A percentile compares a stretch with the other conserved stretches of the same genome.
phyloP scores from a whole-genome alignment of 495 filamentous ascomycete genomes.

The Neurospora sublineolata region DNA sequence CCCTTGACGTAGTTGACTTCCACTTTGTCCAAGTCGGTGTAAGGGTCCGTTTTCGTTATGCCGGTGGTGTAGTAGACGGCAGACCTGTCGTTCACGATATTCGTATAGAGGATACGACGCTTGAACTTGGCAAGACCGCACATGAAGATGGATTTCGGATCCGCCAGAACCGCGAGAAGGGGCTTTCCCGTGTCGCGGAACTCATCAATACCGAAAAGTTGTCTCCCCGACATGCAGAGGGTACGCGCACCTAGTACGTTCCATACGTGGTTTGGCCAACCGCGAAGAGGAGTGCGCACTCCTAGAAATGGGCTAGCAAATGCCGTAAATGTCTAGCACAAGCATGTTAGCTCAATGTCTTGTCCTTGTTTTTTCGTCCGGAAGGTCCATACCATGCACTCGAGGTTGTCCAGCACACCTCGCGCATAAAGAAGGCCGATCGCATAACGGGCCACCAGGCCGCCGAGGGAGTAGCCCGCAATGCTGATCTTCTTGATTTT shows the following conservation, averaged over 20 bases:
- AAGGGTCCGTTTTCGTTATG: constrained; percentile 67
- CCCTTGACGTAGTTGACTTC: constrained; percentile 60
- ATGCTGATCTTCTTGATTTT: constrained; percentile 72
- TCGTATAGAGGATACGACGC: constrained; percentile 65
- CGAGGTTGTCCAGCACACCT: constrained; percentile 63
- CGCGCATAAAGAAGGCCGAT: constrained; percentile 73
- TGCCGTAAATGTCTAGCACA: constrained; percentile 68
- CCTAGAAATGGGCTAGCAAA: constrained; percentile 89
- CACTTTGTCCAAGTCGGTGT: constrained; percentile 48
- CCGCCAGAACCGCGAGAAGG: constrained; percentile 68
- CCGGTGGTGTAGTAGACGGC: constrained; percentile 72
- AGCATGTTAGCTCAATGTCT: constrained; percentile 9
- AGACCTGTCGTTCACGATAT: constrained; percentile 72
- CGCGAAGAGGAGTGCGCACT: constrained; percentile 61
- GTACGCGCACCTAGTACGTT: constrained; percentile 71
- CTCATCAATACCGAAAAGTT: constrained; percentile 76
- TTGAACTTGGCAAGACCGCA: constrained; percentile 63
- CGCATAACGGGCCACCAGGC: constrained; percentile 77
- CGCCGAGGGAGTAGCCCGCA: constrained; percentile 82
- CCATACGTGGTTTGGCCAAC: constrained; percentile 55
- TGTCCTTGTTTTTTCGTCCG: background rate
- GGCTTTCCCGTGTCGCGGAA: constrained; percentile 75
- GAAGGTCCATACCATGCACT: constrained; percentile 52
- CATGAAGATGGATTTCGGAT: constrained; percentile 78
- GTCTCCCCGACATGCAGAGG: constrained; percentile 68